Evolutionary conservation across 768 basidiomycete genomes (phyloP), one percentile per base, ranked within the genome.

Genomic region (Phaeolepiota aurea): DNA sequence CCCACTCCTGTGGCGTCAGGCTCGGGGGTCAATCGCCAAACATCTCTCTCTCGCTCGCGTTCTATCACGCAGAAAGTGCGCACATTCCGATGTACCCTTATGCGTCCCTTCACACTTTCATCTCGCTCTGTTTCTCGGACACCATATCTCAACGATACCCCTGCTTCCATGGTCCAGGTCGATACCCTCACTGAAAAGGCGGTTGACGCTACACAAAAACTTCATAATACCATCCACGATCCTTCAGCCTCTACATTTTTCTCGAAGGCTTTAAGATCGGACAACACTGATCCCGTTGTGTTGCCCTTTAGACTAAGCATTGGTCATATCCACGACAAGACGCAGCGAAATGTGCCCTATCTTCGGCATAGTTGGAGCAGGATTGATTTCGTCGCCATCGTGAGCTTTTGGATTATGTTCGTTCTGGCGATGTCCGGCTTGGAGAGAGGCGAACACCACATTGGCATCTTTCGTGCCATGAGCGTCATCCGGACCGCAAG

Each of bases 361-460:
- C 69, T 98, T 1, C 74, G 94, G 5, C 91, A 97, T 53, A 87
- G 86, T 41, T 97, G 92, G 92, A 85, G 76, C 51, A 67, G 91
- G 38, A 84, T 96, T 41, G 94, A 98, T 56, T 78, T 85, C 47
- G 61, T 97, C 32, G 89, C 94, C 1, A 77, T 97, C 33, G 48
- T 84, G 10, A 73, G 78, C 47, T 97, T 92, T 58, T 98, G 93
- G 93, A 73, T 87, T 38, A 69, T 74, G 5, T 93, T 97, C 54
- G 59, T 55, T 0, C 68, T 98, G 41, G 79, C 89, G 0, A 61
- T 72, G n/a, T 48, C 66, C 0, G 86, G 87, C 0, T 49, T 72
- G 18, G 94, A 97, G 61, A 66, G 71, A 7, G 78, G 79, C 2
- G 47, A 55, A 2, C 57, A 77, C 39, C 92, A 94, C 58, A 72